phyloP scores from a whole-genome alignment of 169 alveolate species.

The Eimeria necatrix region DNA sequence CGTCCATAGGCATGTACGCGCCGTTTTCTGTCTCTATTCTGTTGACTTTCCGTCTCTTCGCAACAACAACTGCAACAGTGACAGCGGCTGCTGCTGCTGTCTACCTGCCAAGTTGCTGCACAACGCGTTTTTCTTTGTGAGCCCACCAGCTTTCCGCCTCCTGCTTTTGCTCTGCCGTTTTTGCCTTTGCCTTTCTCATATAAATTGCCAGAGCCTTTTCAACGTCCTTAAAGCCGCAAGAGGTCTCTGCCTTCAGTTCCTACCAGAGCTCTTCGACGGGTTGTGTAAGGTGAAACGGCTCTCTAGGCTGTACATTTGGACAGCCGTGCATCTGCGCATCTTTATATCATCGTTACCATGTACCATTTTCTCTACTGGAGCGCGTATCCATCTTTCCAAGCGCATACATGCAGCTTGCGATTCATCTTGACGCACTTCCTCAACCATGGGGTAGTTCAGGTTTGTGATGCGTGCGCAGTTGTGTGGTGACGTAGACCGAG shows the following conservation, averaged over 20 bases:
- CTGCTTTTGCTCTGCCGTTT: not conserved
- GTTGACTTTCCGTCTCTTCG: not conserved
- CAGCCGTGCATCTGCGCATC: not conserved
- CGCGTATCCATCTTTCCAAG: no score
- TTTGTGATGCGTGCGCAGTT: slow-evolving; percentile 56
- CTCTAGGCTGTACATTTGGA: no score
- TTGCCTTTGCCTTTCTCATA: not conserved
- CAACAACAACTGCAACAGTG: not conserved
- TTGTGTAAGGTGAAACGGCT: slow-evolving; percentile 67
- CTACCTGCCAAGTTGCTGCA: not conserved
- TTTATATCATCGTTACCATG: not conserved
- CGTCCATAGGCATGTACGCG: not conserved
- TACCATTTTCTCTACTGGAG: not conserved
- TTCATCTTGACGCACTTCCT: no score
- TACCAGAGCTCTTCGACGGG: slow-evolving; percentile 78
- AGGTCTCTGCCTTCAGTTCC: slow-evolving; percentile 24
- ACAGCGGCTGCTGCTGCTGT: not conserved
- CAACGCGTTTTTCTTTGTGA: not conserved
- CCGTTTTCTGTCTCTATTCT: not conserved
- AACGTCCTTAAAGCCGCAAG: slow-evolving; percentile 80
- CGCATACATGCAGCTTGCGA: no score
- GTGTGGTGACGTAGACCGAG: slow-evolving; percentile 82
- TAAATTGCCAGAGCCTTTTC: slow-evolving; percentile 69
- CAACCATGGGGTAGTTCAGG: no score
- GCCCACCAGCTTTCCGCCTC: not conserved